Percentiles rank a stretch among this genome's conserved stretches.
Evolutionary conservation across 441 rosid genomes (phyloP).

Genomic region (Dalechampia spathulata): DNA sequence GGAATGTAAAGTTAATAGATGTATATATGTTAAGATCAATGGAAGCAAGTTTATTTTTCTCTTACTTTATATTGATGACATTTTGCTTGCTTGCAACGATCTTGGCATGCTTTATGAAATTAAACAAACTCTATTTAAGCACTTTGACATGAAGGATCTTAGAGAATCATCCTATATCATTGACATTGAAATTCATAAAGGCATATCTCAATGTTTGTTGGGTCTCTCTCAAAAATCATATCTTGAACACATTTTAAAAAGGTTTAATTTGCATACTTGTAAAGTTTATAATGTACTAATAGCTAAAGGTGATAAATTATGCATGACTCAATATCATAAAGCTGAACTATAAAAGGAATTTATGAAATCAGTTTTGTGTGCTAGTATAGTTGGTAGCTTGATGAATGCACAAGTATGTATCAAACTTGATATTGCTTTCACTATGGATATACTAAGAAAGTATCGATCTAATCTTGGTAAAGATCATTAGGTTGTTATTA

Average conservation of each 20-base stretch:
- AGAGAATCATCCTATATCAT: not conserved
- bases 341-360: too few relatives aligned
- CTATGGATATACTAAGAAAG: not conserved
- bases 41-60: not conserved
- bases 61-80: not conserved
- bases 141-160: slow-evolving; percentile 3
- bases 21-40: not conserved
- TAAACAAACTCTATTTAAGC: not conserved
- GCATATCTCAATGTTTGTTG: not conserved
- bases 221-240: not conserved
- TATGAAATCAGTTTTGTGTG: too few relatives aligned
- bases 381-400: too few relatives aligned
- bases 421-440: not conserved
- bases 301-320: not conserved
- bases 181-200: not conserved
- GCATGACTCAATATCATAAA: not conserved
- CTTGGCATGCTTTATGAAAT: too few relatives aligned
- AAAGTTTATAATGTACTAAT: not conserved
- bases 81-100: not conserved
- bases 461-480: not conserved
- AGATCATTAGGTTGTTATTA: not conserved
- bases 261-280: not conserved
- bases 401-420: slow-evolving; percentile 4
- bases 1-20: not conserved
- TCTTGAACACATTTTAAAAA: not conserved